A percentile compares a stretch with the other conserved stretches of the same genome.
phyloP scores from a whole-genome alignment of 129 eudicot species.

The Erigeron canadensis region DNA sequence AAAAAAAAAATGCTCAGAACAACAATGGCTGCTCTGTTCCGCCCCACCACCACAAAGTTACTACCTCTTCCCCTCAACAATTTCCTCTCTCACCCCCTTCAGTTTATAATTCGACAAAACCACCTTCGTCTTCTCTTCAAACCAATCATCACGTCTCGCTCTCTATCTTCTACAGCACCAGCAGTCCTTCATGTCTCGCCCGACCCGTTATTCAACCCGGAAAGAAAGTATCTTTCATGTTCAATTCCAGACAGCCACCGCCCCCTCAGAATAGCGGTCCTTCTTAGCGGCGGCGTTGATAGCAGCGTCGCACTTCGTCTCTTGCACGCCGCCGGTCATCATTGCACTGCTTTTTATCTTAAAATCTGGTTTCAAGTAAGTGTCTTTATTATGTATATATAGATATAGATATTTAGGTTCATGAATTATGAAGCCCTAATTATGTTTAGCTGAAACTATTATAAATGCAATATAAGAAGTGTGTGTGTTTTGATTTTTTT shows the following conservation, averaged over 20 bases:
- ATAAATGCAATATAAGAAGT: too few species aligned
- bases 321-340: constrained; percentile 89
- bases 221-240: constrained; percentile 55
- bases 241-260: constrained; percentile 54
- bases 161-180: constrained; percentile 19
- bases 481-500: too few species aligned
- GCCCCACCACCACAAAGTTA: constrained; percentile 28
- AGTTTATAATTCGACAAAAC: constrained; percentile 11
- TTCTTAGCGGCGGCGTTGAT: constrained; percentile 93
- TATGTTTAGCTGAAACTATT: background rate
- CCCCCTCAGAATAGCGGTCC: constrained; percentile 73
- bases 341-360: constrained; percentile 93
- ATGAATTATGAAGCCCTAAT: background rate
- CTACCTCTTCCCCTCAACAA: constrained; percentile 6
- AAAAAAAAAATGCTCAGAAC: constrained; percentile 32
- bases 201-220: constrained; percentile 22
- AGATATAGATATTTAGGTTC: background rate
- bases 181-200: constrained; percentile 11
- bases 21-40: constrained; percentile 32
- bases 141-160: constrained; percentile 23
- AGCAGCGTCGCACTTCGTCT: constrained; percentile 95
- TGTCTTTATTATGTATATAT: background rate
- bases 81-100: background rate
- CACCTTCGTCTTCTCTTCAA: background rate
- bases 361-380: constrained; percentile 92